Percentiles rank a stretch among this genome's conserved stretches.
Conservation (phyloP, 2,329 filamentous ascomycete genomes). For the Fusarium dimerum region DNA sequence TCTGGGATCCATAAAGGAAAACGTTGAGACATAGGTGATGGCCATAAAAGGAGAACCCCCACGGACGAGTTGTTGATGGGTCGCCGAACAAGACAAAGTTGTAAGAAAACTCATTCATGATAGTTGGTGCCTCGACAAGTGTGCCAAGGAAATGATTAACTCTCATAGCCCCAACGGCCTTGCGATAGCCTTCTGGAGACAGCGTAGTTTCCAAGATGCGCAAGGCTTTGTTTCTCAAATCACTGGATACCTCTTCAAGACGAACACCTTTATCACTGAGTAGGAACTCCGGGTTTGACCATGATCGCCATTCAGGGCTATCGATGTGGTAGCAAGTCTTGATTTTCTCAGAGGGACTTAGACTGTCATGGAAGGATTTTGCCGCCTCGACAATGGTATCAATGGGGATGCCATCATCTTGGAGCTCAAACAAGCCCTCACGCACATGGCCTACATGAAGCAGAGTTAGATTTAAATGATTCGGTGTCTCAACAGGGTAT, state of each 20-base stretch:
- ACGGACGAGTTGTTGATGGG: too few relatives aligned
- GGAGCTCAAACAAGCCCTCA: constrained; percentile 55
- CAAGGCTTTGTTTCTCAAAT: constrained; percentile 52
- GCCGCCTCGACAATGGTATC: constrained; percentile 55
- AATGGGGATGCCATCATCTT: constrained; percentile 66
- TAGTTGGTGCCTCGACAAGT: constrained; percentile 58
- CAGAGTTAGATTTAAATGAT: constrained; percentile 20
- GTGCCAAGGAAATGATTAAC: constrained; percentile 76
- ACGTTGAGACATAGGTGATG: constrained; percentile 34
- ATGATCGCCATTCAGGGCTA: constrained; percentile 70
- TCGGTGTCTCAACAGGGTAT: too few relatives aligned
- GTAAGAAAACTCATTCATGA: constrained; percentile 73
- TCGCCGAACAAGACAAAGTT: too few relatives aligned
- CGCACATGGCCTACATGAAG: constrained; percentile 47
- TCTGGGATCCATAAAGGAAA: constrained; percentile 65
- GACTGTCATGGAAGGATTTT: constrained; percentile 50
- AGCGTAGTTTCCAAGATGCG: constrained; percentile 58
- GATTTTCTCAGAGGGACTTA: constrained; percentile 41
- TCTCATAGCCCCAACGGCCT: constrained; percentile 69
- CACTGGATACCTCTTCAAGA: constrained; percentile 57
- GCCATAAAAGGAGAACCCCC: too few relatives aligned
- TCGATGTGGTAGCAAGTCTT: constrained; percentile 63
- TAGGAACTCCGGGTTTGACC: constrained; percentile 73
- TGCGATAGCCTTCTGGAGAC: constrained; percentile 70
- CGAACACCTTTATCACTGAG: constrained; percentile 69